Conservation (phyloP, 805 yeast species). For the Candida gorgasii region DNA sequence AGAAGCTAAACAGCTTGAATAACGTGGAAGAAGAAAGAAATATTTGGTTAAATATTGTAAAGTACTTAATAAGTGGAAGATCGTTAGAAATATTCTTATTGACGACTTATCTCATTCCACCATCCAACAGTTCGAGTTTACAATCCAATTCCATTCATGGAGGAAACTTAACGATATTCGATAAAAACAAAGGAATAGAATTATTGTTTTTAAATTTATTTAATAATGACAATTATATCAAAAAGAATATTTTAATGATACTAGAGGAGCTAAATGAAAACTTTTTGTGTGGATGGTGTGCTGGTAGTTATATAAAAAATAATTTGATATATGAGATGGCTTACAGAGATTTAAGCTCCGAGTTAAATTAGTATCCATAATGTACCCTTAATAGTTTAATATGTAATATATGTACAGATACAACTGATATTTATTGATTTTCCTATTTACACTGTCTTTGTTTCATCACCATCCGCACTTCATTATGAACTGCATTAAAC, state of each 20-base stretch:
- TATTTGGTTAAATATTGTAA: constrained; percentile 44
- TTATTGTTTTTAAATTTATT: constrained; percentile 41
- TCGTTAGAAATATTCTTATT: constrained; percentile 41
- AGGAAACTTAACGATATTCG: constrained; percentile 42
- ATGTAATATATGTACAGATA: background rate
- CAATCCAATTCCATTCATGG: constrained; percentile 40
- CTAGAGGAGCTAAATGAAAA: constrained; percentile 45
- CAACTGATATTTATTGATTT: background rate
- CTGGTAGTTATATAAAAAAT: constrained; percentile 34
- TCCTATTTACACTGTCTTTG: background rate
- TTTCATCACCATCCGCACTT: no score
- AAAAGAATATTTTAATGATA: constrained; percentile 41
- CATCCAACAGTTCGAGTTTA: constrained; percentile 38
- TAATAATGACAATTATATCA: constrained; percentile 41
- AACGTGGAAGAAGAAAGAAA: constrained; percentile 26
- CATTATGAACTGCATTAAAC: background rate
- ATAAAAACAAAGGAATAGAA: constrained; percentile 47
- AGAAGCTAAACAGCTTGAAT: constrained; percentile 27
- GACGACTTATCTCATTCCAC: constrained; percentile 43
- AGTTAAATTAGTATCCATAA: background rate
- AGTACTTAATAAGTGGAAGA: constrained; percentile 42
- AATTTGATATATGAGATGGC: constrained; percentile 44
- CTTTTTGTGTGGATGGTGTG: constrained; percentile 47
- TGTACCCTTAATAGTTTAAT: background rate
- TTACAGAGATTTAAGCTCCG: constrained; percentile 28